Evolutionary conservation across 2,329 filamentous ascomycete genomes (phyloP), one percentile per base, ranked within the genome.

Genomic region (Alternaria sp.): DNA sequence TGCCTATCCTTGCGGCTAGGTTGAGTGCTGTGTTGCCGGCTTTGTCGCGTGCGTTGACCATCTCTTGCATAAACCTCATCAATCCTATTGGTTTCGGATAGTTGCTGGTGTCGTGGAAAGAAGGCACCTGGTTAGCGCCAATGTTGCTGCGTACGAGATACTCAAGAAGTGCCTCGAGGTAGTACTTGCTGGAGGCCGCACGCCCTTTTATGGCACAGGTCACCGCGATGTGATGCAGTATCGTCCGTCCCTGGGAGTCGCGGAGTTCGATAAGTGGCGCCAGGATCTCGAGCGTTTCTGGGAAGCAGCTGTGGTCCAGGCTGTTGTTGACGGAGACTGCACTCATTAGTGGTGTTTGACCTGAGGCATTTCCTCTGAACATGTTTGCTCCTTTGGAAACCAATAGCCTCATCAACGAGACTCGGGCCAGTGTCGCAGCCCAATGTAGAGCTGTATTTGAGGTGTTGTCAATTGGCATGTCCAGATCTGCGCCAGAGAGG

Each of bases 161-260:
- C 76, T 97, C 95, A 1, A 99, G 85, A 11, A 99, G 85, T 26
- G 93, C 95, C 81, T 99, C 96, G 2, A 99, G 88, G 73, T 99
- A 99, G 78, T 98, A 97, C 68, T 95, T 92, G 77, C 93, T 97
- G 21, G 96, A 95, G 45, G 93, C 90, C 61, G 93, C 94, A 52
- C 96, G 89, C 7, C 95, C 95, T 77, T 97, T 97, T 73, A 98
- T 96, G 7, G 94, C 96, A 65, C 94, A 97, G 15, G 96, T 96
- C 32, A 98, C 89, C 6, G 96, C 94, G 72, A 99, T 98, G 76
- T 99, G 96, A 76, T 99, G 96, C 23, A 99, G 84, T 13, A 98
- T 93, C 0, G 95, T 98, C 40, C 96, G 87, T 9, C 94, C 94
- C 79, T 93, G 93, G 47, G 92, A 89, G 77, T 99, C 96, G 21